Evolutionary conservation across 768 basidiomycete genomes (phyloP).

Genomic region (Dentipellis sp.): DNA sequence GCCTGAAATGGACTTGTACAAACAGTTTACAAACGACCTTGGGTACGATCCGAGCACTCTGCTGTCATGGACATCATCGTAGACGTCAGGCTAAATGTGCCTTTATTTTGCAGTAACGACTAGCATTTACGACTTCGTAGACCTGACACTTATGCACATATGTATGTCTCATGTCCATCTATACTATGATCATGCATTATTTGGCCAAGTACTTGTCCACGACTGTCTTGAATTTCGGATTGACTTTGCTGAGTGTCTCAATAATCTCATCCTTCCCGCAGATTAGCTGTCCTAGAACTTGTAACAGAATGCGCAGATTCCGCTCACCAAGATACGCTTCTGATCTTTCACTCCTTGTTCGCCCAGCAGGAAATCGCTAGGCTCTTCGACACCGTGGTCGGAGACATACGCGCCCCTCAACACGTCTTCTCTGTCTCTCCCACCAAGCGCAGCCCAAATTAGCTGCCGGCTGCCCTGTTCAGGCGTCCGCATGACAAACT

Average conservation of each 20-base stretch:
- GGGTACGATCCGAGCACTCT: too few relatives aligned
- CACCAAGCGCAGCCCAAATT: slow-evolving; percentile 22
- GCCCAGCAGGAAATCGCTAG: slow-evolving; percentile 25
- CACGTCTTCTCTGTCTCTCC: slow-evolving; percentile 11
- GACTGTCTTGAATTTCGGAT: not conserved
- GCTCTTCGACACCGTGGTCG: slow-evolving; percentile 12
- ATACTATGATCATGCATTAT: not conserved
- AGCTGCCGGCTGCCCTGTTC: slow-evolving; percentile 28
- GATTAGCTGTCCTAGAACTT: not conserved
- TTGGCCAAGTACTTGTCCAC: not conserved
- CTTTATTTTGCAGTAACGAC: too few relatives aligned
- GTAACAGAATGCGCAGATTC: not conserved
- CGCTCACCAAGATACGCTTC: slow-evolving; percentile 15
- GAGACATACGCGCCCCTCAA: slow-evolving; percentile 18
- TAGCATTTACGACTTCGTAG: too few relatives aligned
- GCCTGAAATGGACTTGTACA: too few relatives aligned
- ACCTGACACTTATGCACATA: too few relatives aligned
- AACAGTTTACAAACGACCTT: too few relatives aligned
- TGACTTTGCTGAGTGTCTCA: not conserved
- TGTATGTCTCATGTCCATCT: too few relatives aligned
- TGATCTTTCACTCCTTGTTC: slow-evolving; percentile 21
- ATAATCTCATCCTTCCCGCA: not conserved
- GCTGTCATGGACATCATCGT: too few relatives aligned
- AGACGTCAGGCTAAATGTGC: too few relatives aligned
- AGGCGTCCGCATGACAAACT: slow-evolving; percentile 5